Evolutionary conservation across 176 grass and related monocot species (phyloP), one percentile per base, ranked within the genome.

Genomic region (Oryza officinalis): DNA sequence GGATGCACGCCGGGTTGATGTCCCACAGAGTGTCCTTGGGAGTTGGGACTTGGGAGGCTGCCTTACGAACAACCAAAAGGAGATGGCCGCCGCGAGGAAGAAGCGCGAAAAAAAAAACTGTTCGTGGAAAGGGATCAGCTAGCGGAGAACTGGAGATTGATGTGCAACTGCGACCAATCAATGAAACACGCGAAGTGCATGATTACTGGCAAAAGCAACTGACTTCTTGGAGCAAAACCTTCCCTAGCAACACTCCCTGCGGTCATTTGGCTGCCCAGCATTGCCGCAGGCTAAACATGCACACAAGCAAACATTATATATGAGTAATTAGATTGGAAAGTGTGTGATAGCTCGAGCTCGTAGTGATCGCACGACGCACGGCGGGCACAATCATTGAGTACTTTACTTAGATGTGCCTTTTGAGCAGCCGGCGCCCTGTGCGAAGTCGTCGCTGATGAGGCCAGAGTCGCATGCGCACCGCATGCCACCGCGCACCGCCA

Each of bases 1-100:
- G 96, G 69, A 98, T 89, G 85, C 93, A 98, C 11, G 91, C 67
- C 27, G 87, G 93, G 60, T 95, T 89, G 12, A 92, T 71, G 44
- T 93, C 87, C 67, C 89, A 92, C 31, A 82, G 84, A 18, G 9
- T 70, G 46, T 92, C 77, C 38, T 90, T n/a, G n/a, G n/a, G n/a
- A n/a, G n/a, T n/a, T n/a, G n/a, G n/a, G n/a, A n/a, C n/a, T n/a
- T 93, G 35, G 90, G 75, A 0, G 90, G 95, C 71, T 91, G 92
- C 69, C 92, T 92, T 23, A 97, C 80, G 74, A 92, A 81, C 77
- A 95, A 81, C 77, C 89, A 93, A 57, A 95, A 90, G 26, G 88
- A 84, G 35, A 88, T 46, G 12, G 82, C 86, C 0, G 86, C 89
- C 18, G 88, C 89, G 40, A 95, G 76, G 87, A 93, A 85, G 73